These are phyloP conservation scores for Alternaria sp. DNA, from an alignment of 2,329 filamentous ascomycete species.

Conservation along the genomic window DNA sequence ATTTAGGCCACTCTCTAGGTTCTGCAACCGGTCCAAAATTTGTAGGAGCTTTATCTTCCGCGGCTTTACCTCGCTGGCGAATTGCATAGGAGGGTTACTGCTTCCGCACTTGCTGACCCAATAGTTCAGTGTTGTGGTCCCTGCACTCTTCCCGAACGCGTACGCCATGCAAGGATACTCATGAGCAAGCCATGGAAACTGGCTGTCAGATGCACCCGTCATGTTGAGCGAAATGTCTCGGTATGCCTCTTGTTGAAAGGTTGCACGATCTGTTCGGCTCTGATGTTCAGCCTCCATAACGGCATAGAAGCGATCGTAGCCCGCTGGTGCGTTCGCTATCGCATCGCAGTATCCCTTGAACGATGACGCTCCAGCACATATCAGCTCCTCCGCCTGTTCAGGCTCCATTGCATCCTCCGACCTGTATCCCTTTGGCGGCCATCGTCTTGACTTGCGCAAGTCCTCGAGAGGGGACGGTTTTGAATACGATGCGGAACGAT, in stretches of 20 bases:
- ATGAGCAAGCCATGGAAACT: constrained; percentile 72
- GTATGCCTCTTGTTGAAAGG: constrained; percentile 48
- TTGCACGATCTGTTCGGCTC: constrained; percentile 50
- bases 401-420: constrained; percentile 43
- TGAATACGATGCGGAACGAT: constrained; percentile 48
- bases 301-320: constrained; percentile 52
- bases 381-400: constrained; percentile 49
- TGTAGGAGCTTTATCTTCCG: constrained; percentile 67
- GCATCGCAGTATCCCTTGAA: constrained; percentile 53
- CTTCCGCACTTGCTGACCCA: constrained; percentile 70
- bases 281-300: constrained; percentile 52
- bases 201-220: constrained; percentile 44
- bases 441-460: constrained; percentile 46
- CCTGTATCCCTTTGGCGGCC: constrained; percentile 53
- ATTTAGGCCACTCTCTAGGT: constrained; percentile 54
- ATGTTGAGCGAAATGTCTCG: constrained; percentile 51
- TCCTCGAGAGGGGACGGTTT: constrained; percentile 51
- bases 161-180: constrained; percentile 79
- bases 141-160: constrained; percentile 70
- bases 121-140: constrained; percentile 76
- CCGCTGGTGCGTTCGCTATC: constrained; percentile 48
- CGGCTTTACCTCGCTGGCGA: constrained; percentile 68
- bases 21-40: constrained; percentile 55
- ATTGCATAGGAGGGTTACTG: constrained; percentile 64
- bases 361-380: constrained; percentile 50